Evolutionary conservation across 2,329 filamentous ascomycete species (phyloP), one percentile per base, ranked within the genome.

Genomic region (Pseudogymnoascus sp.): DNA sequence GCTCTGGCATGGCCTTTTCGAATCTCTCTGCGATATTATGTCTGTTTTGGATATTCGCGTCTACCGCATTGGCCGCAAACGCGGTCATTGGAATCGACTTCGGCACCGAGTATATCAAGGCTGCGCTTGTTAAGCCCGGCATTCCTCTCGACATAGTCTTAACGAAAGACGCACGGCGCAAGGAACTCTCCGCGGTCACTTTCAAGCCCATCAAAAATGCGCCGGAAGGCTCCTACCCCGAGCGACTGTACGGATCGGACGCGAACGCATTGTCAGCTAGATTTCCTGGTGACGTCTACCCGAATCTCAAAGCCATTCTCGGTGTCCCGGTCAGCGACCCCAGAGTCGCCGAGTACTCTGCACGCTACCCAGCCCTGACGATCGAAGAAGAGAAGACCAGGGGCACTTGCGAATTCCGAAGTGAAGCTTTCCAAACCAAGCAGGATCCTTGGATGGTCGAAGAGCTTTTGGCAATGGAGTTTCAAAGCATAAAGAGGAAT

Each of bases 71-170:
- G 67, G 71, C 71, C 66, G 71, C 70, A 63, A 72, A 90, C 7
- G 90, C 91, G 60, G 92, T 97, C 15, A 80, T 99, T 21, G 94
- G 94, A 65, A 84, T 99, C 70, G 94, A 99, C 76, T 81, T 99
- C 61, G 94, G 94, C 68, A 97, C 94, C 62, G 91, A 96, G 74
- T 97, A 96, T 77, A 89, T 99, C 78, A 99, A 97, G 79, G 93
- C 93, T 29, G 87, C 90, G 11, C 84, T 99, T 41, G 93, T 99
- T 64, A 97, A 97, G 78, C 94, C 94, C 1, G 94, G 94, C 64
- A 93, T 96, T 60, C 94, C 94, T 9, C 90, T 99, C 72, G 94
- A 99, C 68, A 97, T 99, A 67, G 93, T 99, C 74, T 83, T 97
- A 62, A 97, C 92, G 31, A 99, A 97, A 74, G 94, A 99, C 77